Evolutionary conservation across 345 rosid genomes (phyloP), one percentile per base, ranked within the genome.

Genomic region (Moricandia arvensis): DNA sequence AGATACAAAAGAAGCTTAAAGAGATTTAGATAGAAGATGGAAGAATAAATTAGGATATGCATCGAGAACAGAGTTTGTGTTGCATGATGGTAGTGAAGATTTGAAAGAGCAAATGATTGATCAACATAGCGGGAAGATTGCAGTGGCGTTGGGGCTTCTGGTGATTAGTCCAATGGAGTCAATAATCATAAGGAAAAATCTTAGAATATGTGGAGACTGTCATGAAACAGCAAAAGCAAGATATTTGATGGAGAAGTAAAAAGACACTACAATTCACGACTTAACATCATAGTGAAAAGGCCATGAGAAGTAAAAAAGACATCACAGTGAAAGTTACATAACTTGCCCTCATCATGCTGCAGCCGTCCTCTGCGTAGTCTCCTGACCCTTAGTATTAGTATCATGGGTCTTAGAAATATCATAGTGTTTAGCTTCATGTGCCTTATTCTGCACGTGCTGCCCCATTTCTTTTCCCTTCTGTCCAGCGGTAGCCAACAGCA

Each of bases 71-170:
- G 16, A 89, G 82, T 82, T 79, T 21, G 87, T 89, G 15, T 82
- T 89, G 37, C 96, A 90, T 67, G 85, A 90, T 81, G 87, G 89
- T 17, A 27, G 81, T 71, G 93, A 87, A 65, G 88, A 88, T 33
- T 81, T 86, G 73, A 87, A 86, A 76, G 85, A 79, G 81, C 86
- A 84, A 62, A 79, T 83, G 83, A 82, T 87, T 64, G 84, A 82
- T 59, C 77, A 86, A 70, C 96, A 88, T 34, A 85, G 88, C 24
- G 91, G 87, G 80, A 90, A 90, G 84, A 3, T 30, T 30, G 33
- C 33, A 30, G 6, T 30, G 33, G 33, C 33, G 33, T 30, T 30
- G 1, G 2, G 33, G 37, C 84, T 88, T 45, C 38, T 87, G 79
- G 84, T 87, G 72, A 79, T 78, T 69, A 43, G 82, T 69, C 67